phyloP scores from a whole-genome alignment of 164 flowering plant species.

The Brasenia schreberi region DNA sequence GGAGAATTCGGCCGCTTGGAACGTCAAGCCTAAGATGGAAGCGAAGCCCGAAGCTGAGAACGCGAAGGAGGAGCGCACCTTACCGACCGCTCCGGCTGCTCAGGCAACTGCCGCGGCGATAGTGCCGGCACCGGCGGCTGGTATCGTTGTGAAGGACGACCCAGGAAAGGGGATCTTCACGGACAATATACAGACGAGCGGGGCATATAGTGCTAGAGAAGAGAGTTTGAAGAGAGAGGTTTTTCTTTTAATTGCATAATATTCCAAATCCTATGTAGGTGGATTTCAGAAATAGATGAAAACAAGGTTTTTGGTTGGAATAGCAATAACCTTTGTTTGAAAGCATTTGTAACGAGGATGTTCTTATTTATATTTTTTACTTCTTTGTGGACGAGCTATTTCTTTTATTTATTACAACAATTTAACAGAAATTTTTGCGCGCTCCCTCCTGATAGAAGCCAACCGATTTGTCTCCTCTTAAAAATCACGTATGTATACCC shows the following conservation, averaged over 20 bases:
- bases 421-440: too few species aligned
- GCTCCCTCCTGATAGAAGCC: too few species aligned
- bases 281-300: too few species aligned
- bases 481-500: too few species aligned
- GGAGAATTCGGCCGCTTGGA: conserved; percentile 34
- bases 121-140: conserved; percentile 15
- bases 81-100: not conserved
- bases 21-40: conserved; percentile 57
- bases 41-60: not conserved
- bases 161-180: conserved; percentile 62
- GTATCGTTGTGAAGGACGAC: conserved; percentile 72
- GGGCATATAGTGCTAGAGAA: conserved; percentile 90
- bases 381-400: too few species aligned
- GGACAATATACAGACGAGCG: conserved; percentile 88
- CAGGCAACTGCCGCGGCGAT: conserved; percentile 1
- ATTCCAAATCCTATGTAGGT: too few species aligned
- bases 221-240: conserved; percentile 91
- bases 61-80: conserved; percentile 13
- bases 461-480: too few species aligned
- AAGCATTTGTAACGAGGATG: too few species aligned
- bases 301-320: too few species aligned
- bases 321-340: too few species aligned
- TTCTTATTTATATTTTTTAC: too few species aligned
- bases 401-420: too few species aligned
- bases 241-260: not conserved